Percentiles rank a stretch among this genome's conserved stretches.
Conservation (phyloP, 1,139 yeast species). For the Sugiyamaella pinicola region DNA sequence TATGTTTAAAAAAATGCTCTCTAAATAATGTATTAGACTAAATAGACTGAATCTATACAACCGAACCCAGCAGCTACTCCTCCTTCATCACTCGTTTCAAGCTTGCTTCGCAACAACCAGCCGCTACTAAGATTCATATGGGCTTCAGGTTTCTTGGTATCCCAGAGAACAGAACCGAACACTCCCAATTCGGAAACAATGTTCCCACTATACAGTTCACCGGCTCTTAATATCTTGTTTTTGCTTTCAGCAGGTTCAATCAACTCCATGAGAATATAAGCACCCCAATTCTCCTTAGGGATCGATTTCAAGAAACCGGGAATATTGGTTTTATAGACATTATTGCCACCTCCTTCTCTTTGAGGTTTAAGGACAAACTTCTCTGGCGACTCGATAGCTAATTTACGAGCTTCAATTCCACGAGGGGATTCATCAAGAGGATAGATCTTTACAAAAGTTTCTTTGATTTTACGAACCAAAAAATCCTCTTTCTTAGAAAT, state of each 20-base stretch:
- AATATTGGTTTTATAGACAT: constrained; percentile 80
- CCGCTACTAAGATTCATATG: constrained; percentile 72
- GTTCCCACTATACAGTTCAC: constrained; percentile 61
- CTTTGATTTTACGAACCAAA: constrained; percentile 42
- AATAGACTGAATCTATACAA: constrained; percentile 76
- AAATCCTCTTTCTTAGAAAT: background rate
- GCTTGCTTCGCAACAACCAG: constrained; percentile 84
- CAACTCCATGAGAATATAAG: constrained; percentile 90
- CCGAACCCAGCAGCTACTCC: constrained; percentile 99
- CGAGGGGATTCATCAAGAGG: constrained; percentile 74
- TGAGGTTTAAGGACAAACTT: constrained; percentile 90
- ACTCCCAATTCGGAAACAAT: constrained; percentile 89
- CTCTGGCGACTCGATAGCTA: constrained; percentile 70
- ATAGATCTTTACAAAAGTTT: constrained; percentile 81
- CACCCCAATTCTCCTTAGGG: constrained; percentile 80
- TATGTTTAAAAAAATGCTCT: background rate
- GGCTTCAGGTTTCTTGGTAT: constrained; percentile 60
- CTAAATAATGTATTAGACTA: constrained; percentile 31
- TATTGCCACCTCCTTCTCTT: constrained; percentile 96
- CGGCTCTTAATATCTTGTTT: constrained; percentile 72
- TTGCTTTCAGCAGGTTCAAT: constrained; percentile 71
- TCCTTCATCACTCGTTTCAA: constrained; percentile 87
- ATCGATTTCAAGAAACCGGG: constrained; percentile 66
- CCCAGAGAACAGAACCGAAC: constrained; percentile 80
- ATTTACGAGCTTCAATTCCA: constrained; percentile 64